These are phyloP conservation scores for Epichloe typhina DNA, from an alignment of 2,329 filamentous ascomycete species.

Conservation along the genomic window DNA sequence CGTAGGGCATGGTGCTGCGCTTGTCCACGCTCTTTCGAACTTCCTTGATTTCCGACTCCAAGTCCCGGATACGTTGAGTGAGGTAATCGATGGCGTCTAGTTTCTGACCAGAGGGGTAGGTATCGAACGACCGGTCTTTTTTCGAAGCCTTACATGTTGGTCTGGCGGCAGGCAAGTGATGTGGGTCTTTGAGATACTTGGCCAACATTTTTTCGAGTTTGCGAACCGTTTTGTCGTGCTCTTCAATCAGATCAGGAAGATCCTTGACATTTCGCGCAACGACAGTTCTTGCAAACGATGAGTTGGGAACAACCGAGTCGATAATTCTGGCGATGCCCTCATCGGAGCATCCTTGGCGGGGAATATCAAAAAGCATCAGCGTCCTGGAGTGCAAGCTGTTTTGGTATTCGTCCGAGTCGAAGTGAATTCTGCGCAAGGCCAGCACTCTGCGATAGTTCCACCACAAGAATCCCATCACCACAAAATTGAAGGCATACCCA, in stretches of 20 bases:
- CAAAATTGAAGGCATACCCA: slow-evolving; percentile 55
- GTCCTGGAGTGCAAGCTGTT: slow-evolving; percentile 68
- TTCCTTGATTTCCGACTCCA: slow-evolving; percentile 76
- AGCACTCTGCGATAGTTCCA: slow-evolving; percentile 71
- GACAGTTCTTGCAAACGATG: slow-evolving; percentile 64
- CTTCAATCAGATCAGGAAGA: slow-evolving; percentile 69
- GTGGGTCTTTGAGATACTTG: slow-evolving; percentile 81
- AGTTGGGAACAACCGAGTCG: slow-evolving; percentile 65
- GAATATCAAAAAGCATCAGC: slow-evolving; percentile 69
- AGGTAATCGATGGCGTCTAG: slow-evolving; percentile 92
- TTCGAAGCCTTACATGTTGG: slow-evolving; percentile 72
- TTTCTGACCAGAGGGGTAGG: slow-evolving; percentile 55
- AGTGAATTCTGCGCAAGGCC: slow-evolving; percentile 61
- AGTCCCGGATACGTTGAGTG: slow-evolving; percentile 66
- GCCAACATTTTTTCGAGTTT: slow-evolving; percentile 73
- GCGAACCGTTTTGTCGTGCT: slow-evolving; percentile 71
- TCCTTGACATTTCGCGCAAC: slow-evolving; percentile 89
- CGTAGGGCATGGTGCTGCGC: slow-evolving; percentile 78
- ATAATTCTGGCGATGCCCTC: slow-evolving; percentile 79
- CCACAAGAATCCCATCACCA: slow-evolving; percentile 75
- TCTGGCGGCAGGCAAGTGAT: slow-evolving; percentile 60
- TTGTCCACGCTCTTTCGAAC: slow-evolving; percentile 73
- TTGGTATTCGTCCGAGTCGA: slow-evolving; percentile 79
- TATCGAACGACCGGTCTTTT: slow-evolving; percentile 55
- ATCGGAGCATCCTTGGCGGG: slow-evolving; percentile 61